A percentile compares a stretch with the other conserved stretches of the same genome.
Conservation (phyloP, 2,329 filamentous ascomycete genomes). For the Penicillium sp. region DNA sequence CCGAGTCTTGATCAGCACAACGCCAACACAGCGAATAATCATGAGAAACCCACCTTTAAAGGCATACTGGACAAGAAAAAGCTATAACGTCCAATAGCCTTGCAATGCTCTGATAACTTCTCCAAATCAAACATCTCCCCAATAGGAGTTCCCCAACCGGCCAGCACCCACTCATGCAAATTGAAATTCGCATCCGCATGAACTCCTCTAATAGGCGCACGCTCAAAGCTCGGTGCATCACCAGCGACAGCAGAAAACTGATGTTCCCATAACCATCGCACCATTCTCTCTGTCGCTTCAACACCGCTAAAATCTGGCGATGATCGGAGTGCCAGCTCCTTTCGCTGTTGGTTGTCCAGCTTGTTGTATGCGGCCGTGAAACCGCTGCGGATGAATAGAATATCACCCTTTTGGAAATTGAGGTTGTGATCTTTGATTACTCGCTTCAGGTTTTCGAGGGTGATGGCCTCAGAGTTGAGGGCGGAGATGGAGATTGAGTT, state of each 20-base stretch:
- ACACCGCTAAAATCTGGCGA: slow-evolving; percentile 31
- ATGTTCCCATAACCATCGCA: slow-evolving; percentile 38
- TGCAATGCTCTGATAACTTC: slow-evolving; percentile 31
- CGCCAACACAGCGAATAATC: background rate
- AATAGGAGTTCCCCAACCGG: slow-evolving; percentile 33
- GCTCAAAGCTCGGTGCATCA: slow-evolving; percentile 36
- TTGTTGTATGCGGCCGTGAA: slow-evolving; percentile 23
- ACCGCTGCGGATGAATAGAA: slow-evolving; percentile 23
- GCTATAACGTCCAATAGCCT: slow-evolving; percentile 29
- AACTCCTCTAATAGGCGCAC: slow-evolving; percentile 26
- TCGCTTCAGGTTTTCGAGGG: slow-evolving; percentile 14
- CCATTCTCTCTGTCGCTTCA: slow-evolving; percentile 33
- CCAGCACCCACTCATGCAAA: slow-evolving; percentile 33
- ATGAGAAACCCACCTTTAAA: slow-evolving; percentile 25
- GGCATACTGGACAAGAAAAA: slow-evolving; percentile 38
- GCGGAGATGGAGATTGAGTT: slow-evolving; percentile 19
- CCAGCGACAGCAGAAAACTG: slow-evolving; percentile 36
- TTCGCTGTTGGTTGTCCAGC: slow-evolving; percentile 14
- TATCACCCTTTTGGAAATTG: slow-evolving; percentile 20
- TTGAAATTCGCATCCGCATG: slow-evolving; percentile 26
- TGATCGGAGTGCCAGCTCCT: slow-evolving; percentile 18
- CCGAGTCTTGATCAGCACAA: background rate
- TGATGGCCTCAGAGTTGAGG: slow-evolving; percentile 19
- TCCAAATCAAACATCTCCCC: slow-evolving; percentile 39
- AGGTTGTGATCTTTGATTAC: slow-evolving; percentile 17